Conservation (phyloP, 805 yeast genomes). For the Yamadazyma insecticola region DNA sequence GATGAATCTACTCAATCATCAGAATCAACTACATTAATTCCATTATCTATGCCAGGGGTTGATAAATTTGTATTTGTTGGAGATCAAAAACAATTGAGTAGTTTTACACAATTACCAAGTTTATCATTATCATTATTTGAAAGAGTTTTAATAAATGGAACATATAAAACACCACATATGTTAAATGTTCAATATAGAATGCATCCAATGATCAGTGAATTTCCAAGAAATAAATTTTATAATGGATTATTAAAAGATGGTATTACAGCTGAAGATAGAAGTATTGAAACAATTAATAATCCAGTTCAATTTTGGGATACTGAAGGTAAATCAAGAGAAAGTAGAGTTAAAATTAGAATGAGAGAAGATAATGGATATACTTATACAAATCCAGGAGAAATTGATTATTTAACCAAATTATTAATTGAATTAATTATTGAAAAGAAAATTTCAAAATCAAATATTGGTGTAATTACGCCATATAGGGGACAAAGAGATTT, state of each 20-base stretch:
- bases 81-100: conserved; percentile 70
- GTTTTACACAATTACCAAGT: conserved; percentile 65
- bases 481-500: conserved; percentile 70
- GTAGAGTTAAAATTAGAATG: conserved; percentile 42
- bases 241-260: conserved; percentile 52
- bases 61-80: conserved; percentile 68
- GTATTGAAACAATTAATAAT: conserved; percentile 37
- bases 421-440: conserved; percentile 50
- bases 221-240: conserved; percentile 52
- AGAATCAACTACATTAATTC: conserved; percentile 67
- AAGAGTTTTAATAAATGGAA: conserved; percentile 58
- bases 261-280: conserved; percentile 48
- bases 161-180: conserved; percentile 60
- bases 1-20: conserved; percentile 78
- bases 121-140: conserved; percentile 66
- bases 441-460: conserved; percentile 43
- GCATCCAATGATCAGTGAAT: conserved; percentile 61
- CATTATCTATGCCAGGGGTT: conserved; percentile 64
- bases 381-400: conserved; percentile 54
- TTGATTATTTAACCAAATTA: conserved; percentile 40
- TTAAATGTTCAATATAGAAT: conserved; percentile 65
- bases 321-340: conserved; percentile 42
- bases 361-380: conserved; percentile 54
- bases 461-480: conserved; percentile 70
- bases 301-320: conserved; percentile 65